Evolutionary conservation across 257 asterid genomes (phyloP).

Genomic region (Orobanche coerulescens): DNA sequence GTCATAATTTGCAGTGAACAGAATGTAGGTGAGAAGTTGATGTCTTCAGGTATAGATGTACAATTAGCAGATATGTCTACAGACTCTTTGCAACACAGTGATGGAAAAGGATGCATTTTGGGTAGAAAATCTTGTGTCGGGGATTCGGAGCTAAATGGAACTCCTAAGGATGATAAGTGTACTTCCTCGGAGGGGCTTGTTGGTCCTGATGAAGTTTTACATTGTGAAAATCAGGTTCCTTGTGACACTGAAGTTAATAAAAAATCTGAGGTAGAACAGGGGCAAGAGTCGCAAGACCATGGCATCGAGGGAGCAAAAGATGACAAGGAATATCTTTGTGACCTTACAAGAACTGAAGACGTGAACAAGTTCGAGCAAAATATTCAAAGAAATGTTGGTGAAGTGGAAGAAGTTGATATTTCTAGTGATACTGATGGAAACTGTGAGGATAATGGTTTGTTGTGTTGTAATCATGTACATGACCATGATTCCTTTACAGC

Average conservation of each 20-base stretch:
- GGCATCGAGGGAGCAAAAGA: conserved; percentile 19
- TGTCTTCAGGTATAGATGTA: conserved; percentile 5
- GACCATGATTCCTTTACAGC: conserved; percentile 32
- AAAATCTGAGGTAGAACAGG: conserved; percentile 19
- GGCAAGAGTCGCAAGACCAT: conserved; percentile 29
- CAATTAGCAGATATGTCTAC: conserved; percentile 13
- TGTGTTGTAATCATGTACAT: conserved; percentile 29
- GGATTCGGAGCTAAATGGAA: conserved; percentile 10
- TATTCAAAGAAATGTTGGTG: conserved; percentile 11
- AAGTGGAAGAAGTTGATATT: conserved; percentile 26
- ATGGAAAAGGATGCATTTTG: conserved; percentile 23
- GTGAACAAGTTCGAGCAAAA: conserved; percentile 10
- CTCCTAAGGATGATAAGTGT: conserved; percentile 15
- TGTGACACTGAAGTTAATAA: conserved; percentile 21
- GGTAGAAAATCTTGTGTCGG: conserved; percentile 20
- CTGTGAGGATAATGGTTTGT: conserved; percentile 34
- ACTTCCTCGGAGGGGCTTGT: conserved; percentile 23
- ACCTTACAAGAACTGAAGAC: conserved; percentile 12
- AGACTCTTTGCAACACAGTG: conserved; percentile 12
- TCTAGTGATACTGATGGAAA: conserved; percentile 30
- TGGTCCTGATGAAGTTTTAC: conserved; percentile 22
- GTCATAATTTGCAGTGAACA: conserved; percentile 13
- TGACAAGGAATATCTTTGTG: conserved; percentile 9
- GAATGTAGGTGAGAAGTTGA: conserved; percentile 18
- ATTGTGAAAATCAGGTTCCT: conserved; percentile 20